Conservation (phyloP, 2,329 filamentous ascomycete genomes). For the Aspergillus terreus region DNA sequence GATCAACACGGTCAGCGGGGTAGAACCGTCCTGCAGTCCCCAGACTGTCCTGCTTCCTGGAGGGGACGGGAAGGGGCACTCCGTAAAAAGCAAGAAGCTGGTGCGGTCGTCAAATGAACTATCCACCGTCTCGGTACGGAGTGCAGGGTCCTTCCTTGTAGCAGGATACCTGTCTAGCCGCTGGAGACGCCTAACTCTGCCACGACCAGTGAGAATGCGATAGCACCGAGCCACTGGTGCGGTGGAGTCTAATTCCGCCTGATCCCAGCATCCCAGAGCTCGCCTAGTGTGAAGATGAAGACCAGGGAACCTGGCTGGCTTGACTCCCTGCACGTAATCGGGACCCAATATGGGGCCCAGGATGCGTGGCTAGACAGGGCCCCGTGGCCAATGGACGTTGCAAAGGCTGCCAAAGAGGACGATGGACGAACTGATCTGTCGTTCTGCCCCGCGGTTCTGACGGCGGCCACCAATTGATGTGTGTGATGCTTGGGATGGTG, state of each 20-base stretch:
- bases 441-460: no score
- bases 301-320: no score
- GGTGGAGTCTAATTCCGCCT: no score
- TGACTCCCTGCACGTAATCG: not conserved
- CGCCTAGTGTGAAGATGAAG: no score
- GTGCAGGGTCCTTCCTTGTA: not conserved
- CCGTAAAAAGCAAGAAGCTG: not conserved
- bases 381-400: not conserved
- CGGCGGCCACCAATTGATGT: no score
- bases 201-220: no score
- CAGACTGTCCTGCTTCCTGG: not conserved
- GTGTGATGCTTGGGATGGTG: no score
- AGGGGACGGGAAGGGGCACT: not conserved
- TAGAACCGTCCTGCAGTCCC: conserved; percentile 1
- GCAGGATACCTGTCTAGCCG: no score
- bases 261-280: no score
- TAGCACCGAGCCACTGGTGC: no score
- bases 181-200: no score
- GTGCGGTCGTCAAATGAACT: not conserved
- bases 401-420: not conserved
- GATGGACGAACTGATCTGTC: not conserved
- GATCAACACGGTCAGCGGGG: conserved; percentile 11
- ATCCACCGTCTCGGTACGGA: not conserved
- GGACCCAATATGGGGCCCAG: not conserved
- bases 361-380: no score